These are phyloP conservation scores for Naganishia cerealis DNA, from an alignment of 1,284 basidiomycete species.

Conservation along the genomic window DNA sequence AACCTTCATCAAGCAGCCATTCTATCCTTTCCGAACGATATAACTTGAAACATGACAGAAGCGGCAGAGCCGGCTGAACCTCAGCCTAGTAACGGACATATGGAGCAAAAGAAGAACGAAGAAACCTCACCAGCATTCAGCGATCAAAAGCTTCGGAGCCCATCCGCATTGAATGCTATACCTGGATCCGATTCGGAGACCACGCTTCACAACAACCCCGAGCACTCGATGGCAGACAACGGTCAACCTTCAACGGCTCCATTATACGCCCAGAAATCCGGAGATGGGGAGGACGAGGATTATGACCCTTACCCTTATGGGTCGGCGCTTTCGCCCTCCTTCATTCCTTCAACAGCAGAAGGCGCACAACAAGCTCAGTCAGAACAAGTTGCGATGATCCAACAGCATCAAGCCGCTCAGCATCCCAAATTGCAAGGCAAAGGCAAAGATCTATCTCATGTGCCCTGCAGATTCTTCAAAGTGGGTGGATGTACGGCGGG, in stretches of 20 bases:
- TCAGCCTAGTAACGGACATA: constrained; percentile 1
- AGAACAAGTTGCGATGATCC: constrained; percentile 22
- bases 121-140: background rate
- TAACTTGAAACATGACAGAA: constrained; percentile 6
- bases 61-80: background rate
- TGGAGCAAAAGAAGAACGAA: constrained; percentile 1
- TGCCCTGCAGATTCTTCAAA: constrained; percentile 97
- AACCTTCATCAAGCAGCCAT: background rate
- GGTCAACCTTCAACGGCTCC: background rate
- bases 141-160: constrained; percentile 4
- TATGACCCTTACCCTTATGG: constrained; percentile 26
- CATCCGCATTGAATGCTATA: background rate
- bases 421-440: constrained; percentile 31
- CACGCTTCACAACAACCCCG: background rate
- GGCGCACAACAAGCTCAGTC: constrained; percentile 6
- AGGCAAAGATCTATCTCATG: constrained; percentile 87
- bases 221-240: background rate
- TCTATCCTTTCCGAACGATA: background rate
- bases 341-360: constrained; percentile 11
- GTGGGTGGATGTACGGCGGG: constrained; percentile 91
- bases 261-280: constrained; percentile 10
- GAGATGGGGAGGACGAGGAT: constrained; percentile 19
- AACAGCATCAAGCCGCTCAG: constrained; percentile 23
- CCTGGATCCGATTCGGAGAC: constrained; percentile 5
- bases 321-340: constrained; percentile 14